Percentiles rank a stretch among this genome's conserved stretches.
These are phyloP conservation scores for Acanthamoeba lenticulata DNA, from an alignment of 208 protist genomes.

Conservation along the genomic window DNA sequence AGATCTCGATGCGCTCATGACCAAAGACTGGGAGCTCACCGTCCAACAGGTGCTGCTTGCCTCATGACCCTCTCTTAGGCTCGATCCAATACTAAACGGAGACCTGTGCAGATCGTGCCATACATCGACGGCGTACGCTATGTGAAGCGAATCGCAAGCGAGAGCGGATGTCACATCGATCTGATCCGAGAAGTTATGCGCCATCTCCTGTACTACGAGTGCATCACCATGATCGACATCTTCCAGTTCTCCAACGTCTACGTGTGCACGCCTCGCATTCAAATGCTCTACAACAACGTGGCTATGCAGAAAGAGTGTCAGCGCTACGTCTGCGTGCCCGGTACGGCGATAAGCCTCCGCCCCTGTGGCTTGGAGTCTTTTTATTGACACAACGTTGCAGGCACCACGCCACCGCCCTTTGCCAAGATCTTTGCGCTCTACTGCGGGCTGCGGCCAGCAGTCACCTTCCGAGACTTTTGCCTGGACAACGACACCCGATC, in stretches of 20 bases:
- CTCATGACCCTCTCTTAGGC: background rate
- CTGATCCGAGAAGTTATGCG: conserved; percentile 28
- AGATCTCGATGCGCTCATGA: background rate
- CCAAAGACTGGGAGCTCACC: conserved; percentile 65
- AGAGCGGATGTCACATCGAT: conserved; percentile 36
- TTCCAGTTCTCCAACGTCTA: conserved; percentile 70
- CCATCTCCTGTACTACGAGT: conserved; percentile 68
- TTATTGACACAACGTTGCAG: background rate
- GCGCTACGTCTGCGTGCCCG: conserved; percentile 2
- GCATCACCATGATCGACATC: conserved; percentile 66
- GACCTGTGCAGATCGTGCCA: conserved; percentile 45
- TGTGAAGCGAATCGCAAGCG: conserved; percentile 47
- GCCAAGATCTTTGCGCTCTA: conserved; percentile 38
- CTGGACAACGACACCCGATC: conserved; percentile 10
- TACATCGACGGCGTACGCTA: conserved; percentile 66
- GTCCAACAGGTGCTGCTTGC: conserved; percentile 32
- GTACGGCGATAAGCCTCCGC: background rate
- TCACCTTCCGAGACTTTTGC: conserved; percentile 64
- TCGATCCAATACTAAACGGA: background rate
- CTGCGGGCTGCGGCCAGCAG: conserved; percentile 40
- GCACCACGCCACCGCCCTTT: conserved; percentile 12
- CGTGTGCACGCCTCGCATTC: conserved; percentile 46
- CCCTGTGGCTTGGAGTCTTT: background rate
- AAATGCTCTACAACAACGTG: background rate
- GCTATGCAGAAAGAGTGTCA: conserved; percentile 60